phyloP scores from a whole-genome alignment of 192 early-diverging fungal species.

The Oehlia diaphana region DNA sequence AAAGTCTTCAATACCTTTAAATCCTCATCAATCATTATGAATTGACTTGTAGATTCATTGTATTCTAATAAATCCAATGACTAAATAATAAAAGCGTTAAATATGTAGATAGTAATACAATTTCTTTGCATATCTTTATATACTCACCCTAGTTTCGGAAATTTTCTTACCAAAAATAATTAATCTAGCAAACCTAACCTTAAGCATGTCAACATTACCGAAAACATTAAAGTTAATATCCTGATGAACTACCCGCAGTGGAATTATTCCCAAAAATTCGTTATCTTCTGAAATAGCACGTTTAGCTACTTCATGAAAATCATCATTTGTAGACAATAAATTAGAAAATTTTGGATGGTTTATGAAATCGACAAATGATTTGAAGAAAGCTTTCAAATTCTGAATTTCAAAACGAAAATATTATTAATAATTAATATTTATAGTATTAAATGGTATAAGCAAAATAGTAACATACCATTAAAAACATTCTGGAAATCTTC shows the following conservation, averaged over 20 bases:
- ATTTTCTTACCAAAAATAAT: slow-evolving; percentile 33
- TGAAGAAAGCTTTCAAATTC: slow-evolving; percentile 21
- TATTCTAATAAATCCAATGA: slow-evolving; percentile 43
- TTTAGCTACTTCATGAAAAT: slow-evolving; percentile 4
- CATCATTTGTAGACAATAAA: not conserved
- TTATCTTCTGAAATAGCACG: slow-evolving; percentile 40
- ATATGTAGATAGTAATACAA: not conserved
- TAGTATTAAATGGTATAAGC: not conserved
- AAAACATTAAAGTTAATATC: slow-evolving; percentile 32
- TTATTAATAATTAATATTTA: not conserved
- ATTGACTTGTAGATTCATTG: slow-evolving; percentile 36
- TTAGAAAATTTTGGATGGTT: not conserved
- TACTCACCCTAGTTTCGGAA: slow-evolving; percentile 35
- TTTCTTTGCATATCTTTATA: not conserved
- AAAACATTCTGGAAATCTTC: not conserved
- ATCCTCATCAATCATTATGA: slow-evolving; percentile 43
- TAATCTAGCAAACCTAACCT: slow-evolving; percentile 31
- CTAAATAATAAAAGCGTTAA: slow-evolving; percentile 27
- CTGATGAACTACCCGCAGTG: slow-evolving; percentile 35
- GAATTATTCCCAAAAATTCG: slow-evolving; percentile 37
- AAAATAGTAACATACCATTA: not conserved
- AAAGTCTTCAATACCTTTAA: slow-evolving; percentile 34
- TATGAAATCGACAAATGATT: not conserved
- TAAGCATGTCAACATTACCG: not conserved
- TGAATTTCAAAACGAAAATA: not conserved